Conservation (phyloP, 305 asterid genomes). For the Fraxinus xanthoxyloides region DNA sequence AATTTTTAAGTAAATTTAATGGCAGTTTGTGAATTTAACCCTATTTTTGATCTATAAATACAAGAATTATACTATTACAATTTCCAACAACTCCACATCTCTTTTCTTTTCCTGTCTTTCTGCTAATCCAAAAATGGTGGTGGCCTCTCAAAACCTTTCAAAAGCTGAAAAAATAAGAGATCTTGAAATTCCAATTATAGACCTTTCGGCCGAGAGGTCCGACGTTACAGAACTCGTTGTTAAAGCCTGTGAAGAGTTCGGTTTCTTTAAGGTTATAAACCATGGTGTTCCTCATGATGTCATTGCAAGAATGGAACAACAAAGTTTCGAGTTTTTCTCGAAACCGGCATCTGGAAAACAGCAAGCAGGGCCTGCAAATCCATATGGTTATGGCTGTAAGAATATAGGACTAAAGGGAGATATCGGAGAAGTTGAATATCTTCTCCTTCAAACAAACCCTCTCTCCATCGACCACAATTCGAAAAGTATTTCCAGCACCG, state of each 20-base stretch:
- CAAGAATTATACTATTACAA: not conserved
- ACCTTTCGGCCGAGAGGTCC: constrained; percentile 37
- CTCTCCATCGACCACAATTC: constrained; percentile 29
- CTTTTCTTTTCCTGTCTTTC: not conserved
- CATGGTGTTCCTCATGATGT: constrained; percentile 58
- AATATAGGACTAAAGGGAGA: constrained; percentile 74
- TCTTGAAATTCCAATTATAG: constrained; percentile 57
- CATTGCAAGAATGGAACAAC: constrained; percentile 50
- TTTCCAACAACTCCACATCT: constrained; percentile 1
- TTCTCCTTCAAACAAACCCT: constrained; percentile 54
- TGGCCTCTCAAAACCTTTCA: constrained; percentile 26
- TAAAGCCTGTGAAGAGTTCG: constrained; percentile 64
- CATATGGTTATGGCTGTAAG: constrained; percentile 65
- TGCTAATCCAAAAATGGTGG: constrained; percentile 28
- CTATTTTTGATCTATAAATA: not conserved
- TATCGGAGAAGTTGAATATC: constrained; percentile 66
- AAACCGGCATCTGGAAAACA: constrained; percentile 48
- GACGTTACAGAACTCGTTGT: constrained; percentile 43
- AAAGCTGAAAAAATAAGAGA: constrained; percentile 45
- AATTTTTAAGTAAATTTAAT: no score
- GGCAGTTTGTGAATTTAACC: no score
- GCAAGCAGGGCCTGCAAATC: constrained; percentile 59
- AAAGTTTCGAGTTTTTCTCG: constrained; percentile 47
- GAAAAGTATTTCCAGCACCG: constrained; percentile 9
- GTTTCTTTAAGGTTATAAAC: constrained; percentile 75